Base-by-base conservation (phyloP, 768 basidiomycete genomes). In the Phylloporus scabripes region DNA sequence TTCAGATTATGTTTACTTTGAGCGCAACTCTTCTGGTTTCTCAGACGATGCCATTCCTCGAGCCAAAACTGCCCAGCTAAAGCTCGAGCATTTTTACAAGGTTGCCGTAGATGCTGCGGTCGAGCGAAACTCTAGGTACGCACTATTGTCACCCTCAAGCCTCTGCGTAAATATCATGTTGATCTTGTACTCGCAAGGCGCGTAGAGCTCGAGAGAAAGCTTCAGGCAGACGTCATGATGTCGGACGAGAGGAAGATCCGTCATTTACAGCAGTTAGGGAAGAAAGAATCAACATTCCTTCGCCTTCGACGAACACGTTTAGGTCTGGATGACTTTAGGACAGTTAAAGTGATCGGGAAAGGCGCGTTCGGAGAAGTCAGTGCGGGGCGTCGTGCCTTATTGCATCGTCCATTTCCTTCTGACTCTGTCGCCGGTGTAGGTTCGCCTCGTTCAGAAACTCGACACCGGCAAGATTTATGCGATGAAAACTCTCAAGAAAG, bases 381-480 rank as follows among this genome's bases (percentile, higher is more conserved):
- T 67, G 24, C 26, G 42, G 5, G 7, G 15, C 50, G 44, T 38
- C 31, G 3, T 38, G 14, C 32, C 6, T 10, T 10, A 24, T 34
- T 11, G 9, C 3, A 4, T 6, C 28, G 12, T 38, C 21, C 14
- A 5, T 31, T 15, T 45, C 45, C 24, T 34, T 42, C 46, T 37
- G 26, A 51, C 46, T 14, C 6, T 9, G 4, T 23, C 32, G 28
- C 28, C 11, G 34, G 51, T 26, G 17, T 48, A 81, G 72, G 94
- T 99, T 44, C 81, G 96, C 38, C 76, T 99, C 28, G 94, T 96
- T 26, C 95, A 99, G 65, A 99, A 99, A 70, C 80, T 77, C 14
- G 96, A 99, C 63, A 97, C 94, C 0, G 92, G 93, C 31, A 96
- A 92, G 72, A 96, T 98, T 48, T 99, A 97, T 67, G 96, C 96